phyloP scores from a whole-genome alignment of 2,329 filamentous ascomycete genomes.

The Paramyrothecium sp. region DNA sequence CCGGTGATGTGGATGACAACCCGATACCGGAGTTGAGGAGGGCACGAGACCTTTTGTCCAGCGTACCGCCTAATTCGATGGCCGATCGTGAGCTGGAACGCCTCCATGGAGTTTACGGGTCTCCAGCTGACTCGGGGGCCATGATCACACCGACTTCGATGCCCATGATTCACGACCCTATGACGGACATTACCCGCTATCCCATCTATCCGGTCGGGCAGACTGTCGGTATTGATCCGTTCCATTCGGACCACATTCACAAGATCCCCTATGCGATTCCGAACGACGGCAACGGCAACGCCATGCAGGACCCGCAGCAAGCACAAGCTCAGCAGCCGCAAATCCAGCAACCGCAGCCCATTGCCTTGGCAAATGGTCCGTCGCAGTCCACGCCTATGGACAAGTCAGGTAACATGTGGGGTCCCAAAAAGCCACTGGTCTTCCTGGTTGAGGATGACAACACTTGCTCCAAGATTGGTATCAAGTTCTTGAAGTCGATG shows the following conservation, averaged over 20 bases:
- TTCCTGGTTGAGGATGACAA: conserved; percentile 84
- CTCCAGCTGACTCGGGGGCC: conserved; percentile 51
- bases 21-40: conserved; percentile 52
- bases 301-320: conserved; percentile 35
- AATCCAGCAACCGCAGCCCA: conserved; percentile 18
- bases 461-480: conserved; percentile 65
- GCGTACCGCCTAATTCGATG: conserved; percentile 49
- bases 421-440: conserved; percentile 69
- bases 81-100: conserved; percentile 56
- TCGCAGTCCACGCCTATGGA: conserved; percentile 25
- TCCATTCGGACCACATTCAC: conserved; percentile 90
- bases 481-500: conserved; percentile 65
- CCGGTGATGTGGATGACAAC: conserved; percentile 48
- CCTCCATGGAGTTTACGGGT: conserved; percentile 52
- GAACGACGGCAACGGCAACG: conserved; percentile 47
- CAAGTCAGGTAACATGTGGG: conserved; percentile 50
- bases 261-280: conserved; percentile 84
- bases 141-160: conserved; percentile 40
- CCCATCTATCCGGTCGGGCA: conserved; percentile 90
- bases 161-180: conserved; percentile 50
- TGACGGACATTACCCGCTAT: conserved; percentile 54
- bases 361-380: conserved; percentile 13
- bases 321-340: conserved; percentile 22
- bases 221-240: conserved; percentile 89
- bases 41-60: conserved; percentile 55